phyloP scores from a whole-genome alignment of 108 stramenopile genomes.

The Nitzschia sp. region DNA sequence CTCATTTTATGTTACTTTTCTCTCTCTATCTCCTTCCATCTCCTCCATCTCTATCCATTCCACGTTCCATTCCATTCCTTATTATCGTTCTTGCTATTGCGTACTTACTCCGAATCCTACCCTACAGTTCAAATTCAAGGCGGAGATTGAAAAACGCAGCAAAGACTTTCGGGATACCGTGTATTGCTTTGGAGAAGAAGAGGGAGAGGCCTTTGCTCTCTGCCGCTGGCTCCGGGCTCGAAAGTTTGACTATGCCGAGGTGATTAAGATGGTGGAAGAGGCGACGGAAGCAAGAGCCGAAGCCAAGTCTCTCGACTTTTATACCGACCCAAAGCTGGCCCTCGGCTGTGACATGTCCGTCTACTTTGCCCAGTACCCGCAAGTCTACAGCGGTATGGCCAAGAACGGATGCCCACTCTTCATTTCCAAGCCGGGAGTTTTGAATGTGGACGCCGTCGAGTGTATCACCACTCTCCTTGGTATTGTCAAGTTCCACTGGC shows the following conservation, averaged over 20 bases:
- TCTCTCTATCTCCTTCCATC: neutral
- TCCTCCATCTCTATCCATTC: neutral
- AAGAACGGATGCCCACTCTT: constrained; percentile 80
- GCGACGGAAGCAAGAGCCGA: constrained; percentile 65
- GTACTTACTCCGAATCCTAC: neutral
- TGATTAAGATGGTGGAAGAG: constrained; percentile 82
- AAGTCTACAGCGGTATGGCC: constrained; percentile 71
- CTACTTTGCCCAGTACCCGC: constrained; percentile 80
- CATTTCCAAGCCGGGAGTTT: constrained; percentile 81
- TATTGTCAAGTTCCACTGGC: constrained; percentile 85
- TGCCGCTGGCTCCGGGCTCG: constrained; percentile 66
- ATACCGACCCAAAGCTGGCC: constrained; percentile 64
- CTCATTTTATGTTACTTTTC: neutral
- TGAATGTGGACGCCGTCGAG: constrained; percentile 78
- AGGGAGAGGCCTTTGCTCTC: constrained; percentile 54
- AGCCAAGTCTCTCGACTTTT: constrained; percentile 65
- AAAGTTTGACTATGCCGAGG: constrained; percentile 63
- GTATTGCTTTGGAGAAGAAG: constrained; percentile 51
- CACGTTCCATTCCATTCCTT: neutral
- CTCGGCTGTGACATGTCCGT: constrained; percentile 67
- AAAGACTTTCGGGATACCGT: constrained; percentile 50
- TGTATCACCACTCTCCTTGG: constrained; percentile 82
- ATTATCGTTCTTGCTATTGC: neutral
- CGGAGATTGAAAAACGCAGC: constrained; percentile 45
- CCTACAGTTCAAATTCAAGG: constrained; percentile 50